A percentile compares a stretch with the other conserved stretches of the same genome.
Conservation (phyloP, 176 grass and related monocot species). For the Chloris gayana region DNA sequence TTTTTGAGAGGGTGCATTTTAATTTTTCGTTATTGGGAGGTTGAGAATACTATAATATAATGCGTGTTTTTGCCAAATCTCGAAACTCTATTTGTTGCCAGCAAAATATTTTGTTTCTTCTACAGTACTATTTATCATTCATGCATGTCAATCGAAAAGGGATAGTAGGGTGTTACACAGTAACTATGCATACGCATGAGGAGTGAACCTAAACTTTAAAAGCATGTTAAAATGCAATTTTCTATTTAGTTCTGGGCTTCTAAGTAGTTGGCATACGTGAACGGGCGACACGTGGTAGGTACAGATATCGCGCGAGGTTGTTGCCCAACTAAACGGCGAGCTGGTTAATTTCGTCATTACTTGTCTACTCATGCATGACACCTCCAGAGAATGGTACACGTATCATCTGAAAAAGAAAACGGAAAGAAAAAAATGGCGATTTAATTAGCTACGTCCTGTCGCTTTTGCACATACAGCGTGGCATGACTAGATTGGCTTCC, state of each 20-base stretch:
- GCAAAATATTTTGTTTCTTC: neutral
- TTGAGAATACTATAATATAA: neutral
- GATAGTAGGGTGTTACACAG: too few species aligned
- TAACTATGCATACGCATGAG: too few species aligned
- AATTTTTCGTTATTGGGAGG: too few species aligned
- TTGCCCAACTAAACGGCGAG: neutral
- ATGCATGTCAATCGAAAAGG: too few species aligned
- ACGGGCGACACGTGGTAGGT: neutral
- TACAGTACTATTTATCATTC: neutral
- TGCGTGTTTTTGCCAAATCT: neutral
- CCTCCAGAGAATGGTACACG: too few species aligned
- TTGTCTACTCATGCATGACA: too few species aligned
- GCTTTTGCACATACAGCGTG: neutral
- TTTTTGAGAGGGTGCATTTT: too few species aligned
- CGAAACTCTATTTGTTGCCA: neutral
- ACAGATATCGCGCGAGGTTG: neutral
- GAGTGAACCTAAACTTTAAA: too few species aligned
- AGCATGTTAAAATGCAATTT: too few species aligned
- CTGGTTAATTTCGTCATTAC: neutral
- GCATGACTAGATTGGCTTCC: constrained; percentile 5
- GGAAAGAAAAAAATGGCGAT: neutral
- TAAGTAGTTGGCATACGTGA: neutral
- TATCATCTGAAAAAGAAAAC: too few species aligned
- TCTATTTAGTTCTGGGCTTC: too few species aligned
- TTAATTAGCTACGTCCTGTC: neutral